Base-by-base conservation (phyloP, 768 basidiomycete species). In the Leccinellum albellum region DNA sequence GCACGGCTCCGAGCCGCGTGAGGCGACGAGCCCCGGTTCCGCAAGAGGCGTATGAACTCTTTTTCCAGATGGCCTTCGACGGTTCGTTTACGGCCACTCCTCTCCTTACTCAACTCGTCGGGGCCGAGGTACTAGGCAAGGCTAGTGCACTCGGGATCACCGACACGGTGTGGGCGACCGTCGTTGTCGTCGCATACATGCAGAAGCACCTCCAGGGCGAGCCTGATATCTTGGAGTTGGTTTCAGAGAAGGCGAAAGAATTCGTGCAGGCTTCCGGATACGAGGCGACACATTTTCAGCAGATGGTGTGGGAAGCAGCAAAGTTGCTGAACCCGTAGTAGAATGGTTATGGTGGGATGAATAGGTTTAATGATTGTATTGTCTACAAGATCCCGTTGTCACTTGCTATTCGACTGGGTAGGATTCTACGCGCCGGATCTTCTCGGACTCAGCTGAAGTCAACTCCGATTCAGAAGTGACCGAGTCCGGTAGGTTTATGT, bases 101-200 rank as follows among this genome's bases (percentile, higher is more conserved):
- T 3, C 40, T 62, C 1, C 66, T 82, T 7, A 60, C 60, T 0
- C 50, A 10, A 14, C 64, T 84, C 33, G 70, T 82, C 5, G 80
- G 80, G 7, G 52, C 64, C 0, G 58, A 55, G 0, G 70, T 73
- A 1, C 49, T 78, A 4, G 57, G 64, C 9, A 74, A 77, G 58
- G 71, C 66, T 1, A 63, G 54, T 15, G 70, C 66, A 5, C 49
- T 67, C 17, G 62, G 64, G n/a, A 65, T 73, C 7, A 76, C 77
- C 46, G 64, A 53, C 21, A 68, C 51, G 10, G 58, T 78, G 9
- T 85, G 83, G 83, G 74, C 78, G 29, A 84, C 82, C 3, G 74
- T 74, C 5, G 66, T 83, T 17, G 75, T 73, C 8, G 67, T 77
- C 24, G 82, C 79, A 1, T 85, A 75, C 56, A 61, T 85, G 64